phyloP scores from a whole-genome alignment of 805 yeast genomes.

The Saccharomycopsis capsularis region DNA sequence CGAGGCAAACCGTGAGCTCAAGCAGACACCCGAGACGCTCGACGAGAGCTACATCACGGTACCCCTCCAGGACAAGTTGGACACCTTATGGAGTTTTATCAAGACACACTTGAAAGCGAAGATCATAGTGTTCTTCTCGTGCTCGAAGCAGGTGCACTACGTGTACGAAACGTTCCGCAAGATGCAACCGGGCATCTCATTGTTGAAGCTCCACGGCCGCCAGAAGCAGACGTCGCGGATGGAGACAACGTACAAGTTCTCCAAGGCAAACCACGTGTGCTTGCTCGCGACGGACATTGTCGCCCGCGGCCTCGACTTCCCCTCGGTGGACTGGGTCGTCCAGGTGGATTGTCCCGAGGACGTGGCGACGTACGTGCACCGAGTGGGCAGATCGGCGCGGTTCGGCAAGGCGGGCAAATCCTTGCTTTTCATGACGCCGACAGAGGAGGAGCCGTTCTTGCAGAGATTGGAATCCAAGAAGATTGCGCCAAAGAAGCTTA shows the following conservation, averaged over 20 bases:
- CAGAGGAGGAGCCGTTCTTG: slow-evolving; percentile 73
- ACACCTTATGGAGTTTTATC: slow-evolving; percentile 78
- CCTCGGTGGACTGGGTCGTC: slow-evolving; percentile 91
- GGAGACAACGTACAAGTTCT: slow-evolving; percentile 73
- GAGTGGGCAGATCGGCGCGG: slow-evolving; percentile 88
- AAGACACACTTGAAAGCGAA: slow-evolving; percentile 76
- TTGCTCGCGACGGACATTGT: slow-evolving; percentile 86
- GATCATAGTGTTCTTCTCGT: slow-evolving; percentile 75
- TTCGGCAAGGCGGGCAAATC: slow-evolving; percentile 82
- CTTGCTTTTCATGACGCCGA: slow-evolving; percentile 72
- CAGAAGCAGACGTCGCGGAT: slow-evolving; percentile 85
- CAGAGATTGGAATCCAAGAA: slow-evolving; percentile 53
- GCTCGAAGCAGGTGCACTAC: slow-evolving; percentile 86
- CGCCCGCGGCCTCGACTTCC: slow-evolving; percentile 88
- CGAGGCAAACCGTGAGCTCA: slow-evolving; percentile 28
- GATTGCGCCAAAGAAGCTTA: slow-evolving; percentile 65
- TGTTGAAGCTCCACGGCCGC: slow-evolving; percentile 80
- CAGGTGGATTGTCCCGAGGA: slow-evolving; percentile 92
- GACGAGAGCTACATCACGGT: slow-evolving; percentile 77
- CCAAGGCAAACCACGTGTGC: slow-evolving; percentile 73
- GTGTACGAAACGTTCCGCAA: slow-evolving; percentile 82
- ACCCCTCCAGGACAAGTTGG: slow-evolving; percentile 73
- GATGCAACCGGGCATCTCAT: slow-evolving; percentile 85
- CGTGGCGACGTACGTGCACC: slow-evolving; percentile 78
- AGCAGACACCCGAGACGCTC: slow-evolving; percentile 70